Percentiles rank a stretch among this genome's conserved stretches.
Conservation (phyloP, 306 rosid species). For the Argentina anserina region DNA sequence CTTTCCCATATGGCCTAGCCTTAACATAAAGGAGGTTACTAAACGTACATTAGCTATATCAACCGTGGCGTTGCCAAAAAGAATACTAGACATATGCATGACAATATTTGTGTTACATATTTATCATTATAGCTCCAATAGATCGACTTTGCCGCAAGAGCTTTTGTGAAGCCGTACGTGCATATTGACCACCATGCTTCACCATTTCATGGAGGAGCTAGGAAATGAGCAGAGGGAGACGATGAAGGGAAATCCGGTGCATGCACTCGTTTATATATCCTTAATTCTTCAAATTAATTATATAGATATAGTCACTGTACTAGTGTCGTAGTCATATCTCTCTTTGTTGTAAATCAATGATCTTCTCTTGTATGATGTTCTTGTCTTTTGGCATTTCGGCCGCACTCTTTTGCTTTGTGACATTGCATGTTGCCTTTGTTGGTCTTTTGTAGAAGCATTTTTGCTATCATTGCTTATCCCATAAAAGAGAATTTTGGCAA, state of each 20-base stretch:
- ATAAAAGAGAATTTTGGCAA: neutral
- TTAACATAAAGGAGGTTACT: too few species aligned
- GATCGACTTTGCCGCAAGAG: too few species aligned
- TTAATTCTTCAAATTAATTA: neutral
- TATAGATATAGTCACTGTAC: neutral
- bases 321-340: neutral
- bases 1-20: too few species aligned
- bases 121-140: too few species aligned
- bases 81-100: too few species aligned
- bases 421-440: slow-evolving; percentile 1
- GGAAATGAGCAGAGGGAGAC: neutral
- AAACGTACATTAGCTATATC: too few species aligned
- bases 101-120: too few species aligned
- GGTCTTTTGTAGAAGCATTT: neutral
- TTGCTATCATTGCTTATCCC: neutral
- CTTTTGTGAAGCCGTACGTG: too few species aligned
- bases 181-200: too few species aligned
- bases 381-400: slow-evolving; percentile 5
- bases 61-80: too few species aligned
- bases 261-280: neutral
- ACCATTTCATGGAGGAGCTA: neutral
- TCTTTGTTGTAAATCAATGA: neutral
- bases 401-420: neutral
- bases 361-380: neutral
- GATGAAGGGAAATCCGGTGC: neutral